Evolutionary conservation across 768 basidiomycete genomes (phyloP), one percentile per base, ranked within the genome.

Genomic region (Paxillus rubicundulus): DNA sequence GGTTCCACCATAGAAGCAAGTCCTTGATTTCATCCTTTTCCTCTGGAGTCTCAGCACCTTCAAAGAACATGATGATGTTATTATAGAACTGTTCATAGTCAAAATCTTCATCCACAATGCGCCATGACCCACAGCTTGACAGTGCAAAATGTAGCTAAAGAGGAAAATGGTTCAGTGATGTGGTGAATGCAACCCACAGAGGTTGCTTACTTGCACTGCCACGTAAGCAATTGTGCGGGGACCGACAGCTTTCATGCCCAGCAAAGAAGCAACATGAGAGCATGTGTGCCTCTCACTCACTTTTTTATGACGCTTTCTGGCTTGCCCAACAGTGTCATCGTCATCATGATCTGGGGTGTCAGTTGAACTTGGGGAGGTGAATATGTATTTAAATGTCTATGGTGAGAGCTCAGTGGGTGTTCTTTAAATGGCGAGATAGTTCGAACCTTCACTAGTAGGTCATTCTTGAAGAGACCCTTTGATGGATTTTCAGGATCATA

Each of bases 151-250:
- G 46, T 17, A 61, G 30, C 60, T 61, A 46, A 37, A 10, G 40
- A 39, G 32, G 34, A 20, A 20, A 34, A 17, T 13, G n/a, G 9
- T 8, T 18, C 27, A 16, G 5, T 14, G 20, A 12, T 9, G 24
- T 24, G 5, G 3, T 3, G 4, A 47, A 17, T 39, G 13, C 21
- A 24, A 27, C 39, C 10, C 6, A 60, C 47, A 9, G 21, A 24
- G 21, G 21, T 24, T 24, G 21, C 21, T 24, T 37, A 65, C 67
- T 45, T 67, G 63, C 2, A 64, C 63, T 18, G 59, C 60, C 4
- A 57, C 54, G 39, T 67, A 67, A 4, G 63, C 64, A 20, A 67
- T 58, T 10, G 49, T 52, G 7, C 54, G 45, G 6, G 64, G 61
- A 1, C 55, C 51, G 4, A 64, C 54, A 5, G 50, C 30, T 5